Conservation (phyloP, 192 early-diverging fungal genomes). For the Linnemannia schmuckeri region DNA sequence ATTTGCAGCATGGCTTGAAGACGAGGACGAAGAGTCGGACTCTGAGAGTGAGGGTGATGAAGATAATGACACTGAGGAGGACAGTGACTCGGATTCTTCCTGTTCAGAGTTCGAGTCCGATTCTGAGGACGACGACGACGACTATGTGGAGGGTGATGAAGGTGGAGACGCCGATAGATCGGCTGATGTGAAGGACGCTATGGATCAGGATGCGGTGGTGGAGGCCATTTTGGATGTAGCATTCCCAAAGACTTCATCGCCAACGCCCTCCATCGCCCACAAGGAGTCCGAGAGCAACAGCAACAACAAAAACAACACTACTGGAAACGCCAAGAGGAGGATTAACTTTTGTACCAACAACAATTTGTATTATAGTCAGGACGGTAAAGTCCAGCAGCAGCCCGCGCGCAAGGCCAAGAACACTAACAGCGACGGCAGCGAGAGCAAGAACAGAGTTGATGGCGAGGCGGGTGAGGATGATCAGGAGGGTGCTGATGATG, state of each 20-base stretch:
- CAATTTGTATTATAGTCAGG: constrained; percentile 37
- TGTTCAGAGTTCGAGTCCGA: constrained; percentile 4
- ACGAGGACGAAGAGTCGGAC: constrained; percentile 46
- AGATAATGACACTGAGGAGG: constrained; percentile 30
- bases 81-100: constrained; percentile 30
- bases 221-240: constrained; percentile 22
- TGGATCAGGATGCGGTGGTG: constrained; percentile 3
- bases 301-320: not conserved
- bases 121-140: constrained; percentile 27
- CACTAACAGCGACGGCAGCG: not conserved
- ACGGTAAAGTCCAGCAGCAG: constrained; percentile 4
- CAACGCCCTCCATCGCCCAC: not conserved
- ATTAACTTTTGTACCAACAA: constrained; percentile 50
- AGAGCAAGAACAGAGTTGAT: not conserved
- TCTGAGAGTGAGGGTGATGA: constrained; percentile 41
- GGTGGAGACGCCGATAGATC: constrained; percentile 9
- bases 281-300: not conserved
- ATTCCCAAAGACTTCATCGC: not conserved
- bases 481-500: not conserved
- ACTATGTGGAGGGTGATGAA: constrained; percentile 9
- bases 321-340: constrained; percentile 10
- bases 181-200: not conserved
- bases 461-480: not conserved
- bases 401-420: not conserved
- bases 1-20: constrained; percentile 60